Evolutionary conservation across 1,139 yeast species (phyloP), one percentile per base, ranked within the genome.

Genomic region (Sugiyamaella xylanicola): DNA sequence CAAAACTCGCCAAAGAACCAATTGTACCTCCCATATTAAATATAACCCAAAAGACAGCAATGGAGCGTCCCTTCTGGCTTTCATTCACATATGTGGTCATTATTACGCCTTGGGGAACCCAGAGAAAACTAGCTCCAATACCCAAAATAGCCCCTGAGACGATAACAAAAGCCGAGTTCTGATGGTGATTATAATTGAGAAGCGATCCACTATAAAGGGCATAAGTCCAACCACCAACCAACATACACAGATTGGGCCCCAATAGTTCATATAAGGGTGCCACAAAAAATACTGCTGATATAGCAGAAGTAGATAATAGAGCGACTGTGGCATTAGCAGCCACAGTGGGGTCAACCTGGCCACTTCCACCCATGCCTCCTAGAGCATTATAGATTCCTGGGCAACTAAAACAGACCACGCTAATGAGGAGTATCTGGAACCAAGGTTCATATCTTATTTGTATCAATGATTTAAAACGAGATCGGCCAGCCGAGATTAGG

Each of bases 131-230:
- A 4, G 86, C 86, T 66, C 84, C 79, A 29, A 80, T 60, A 66
- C 87, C 87, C 59, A 83, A 74, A 63, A 77, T 74, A n/a, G 85
- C 86, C 53, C 86, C 85, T 4, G 85, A 77, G 56, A 80, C 80
- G 55, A 83, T 78, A 56, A 81, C 83, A 66, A 81, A 83, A 1
- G 83, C 85, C 42, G 72, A 72, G 61, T 82, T 81, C 57, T 72
- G 67, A 55, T 72, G 78, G 62, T 80, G 80, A 64, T 75, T 73
- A 68, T 71, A 81, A 57, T 78, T 74, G 56, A 83, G 72, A 56
- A 83, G 75, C n/a, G 85, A 76, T 19, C 78, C 82, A 52, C 82
- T 76, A 67, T 83, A 83, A 54, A 83, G 62, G 40, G 81, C 78
- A 66, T 83, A 83, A 41, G 86, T 85, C 57, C 77, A 65, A 45